Evolutionary conservation across 306 rosid species (phyloP).

Genomic region (Trichosanthes cucumerina): DNA sequence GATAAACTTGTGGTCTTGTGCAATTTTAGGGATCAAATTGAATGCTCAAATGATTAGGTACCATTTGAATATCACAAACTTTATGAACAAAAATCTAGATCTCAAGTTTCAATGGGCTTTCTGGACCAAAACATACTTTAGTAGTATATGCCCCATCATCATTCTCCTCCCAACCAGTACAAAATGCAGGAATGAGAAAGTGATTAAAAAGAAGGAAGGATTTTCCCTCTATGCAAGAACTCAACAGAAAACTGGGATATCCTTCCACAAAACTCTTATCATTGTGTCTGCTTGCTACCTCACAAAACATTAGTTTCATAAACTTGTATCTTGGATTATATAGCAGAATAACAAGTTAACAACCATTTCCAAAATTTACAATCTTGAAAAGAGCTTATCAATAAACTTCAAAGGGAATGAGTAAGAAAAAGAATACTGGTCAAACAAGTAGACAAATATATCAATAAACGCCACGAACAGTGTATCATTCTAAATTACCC

Average conservation of each 20-base stretch:
- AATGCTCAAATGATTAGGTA: background rate
- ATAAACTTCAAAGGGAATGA: background rate
- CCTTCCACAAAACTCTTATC: background rate
- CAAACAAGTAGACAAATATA: background rate
- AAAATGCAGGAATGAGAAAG: background rate
- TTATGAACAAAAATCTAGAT: background rate
- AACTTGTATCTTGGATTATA: background rate
- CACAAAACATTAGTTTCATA: background rate
- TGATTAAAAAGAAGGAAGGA: background rate
- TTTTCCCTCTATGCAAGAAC: background rate
- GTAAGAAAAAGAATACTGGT: background rate
- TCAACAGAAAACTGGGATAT: background rate
- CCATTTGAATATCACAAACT: background rate
- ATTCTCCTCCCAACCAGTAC: background rate
- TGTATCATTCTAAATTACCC: slow-evolving; percentile 8
- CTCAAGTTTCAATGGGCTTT: background rate
- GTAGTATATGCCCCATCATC: background rate
- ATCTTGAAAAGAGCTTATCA: background rate
- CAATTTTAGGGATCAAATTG: background rate
- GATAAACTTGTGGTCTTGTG: background rate
- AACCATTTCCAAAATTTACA: background rate
- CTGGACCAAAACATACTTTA: background rate
- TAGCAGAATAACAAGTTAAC: background rate
- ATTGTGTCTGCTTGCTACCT: background rate
- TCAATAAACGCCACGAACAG: slow-evolving; percentile 1